phyloP scores from a whole-genome alignment of 2,329 filamentous ascomycete species.

The Anisogramma anomala region DNA sequence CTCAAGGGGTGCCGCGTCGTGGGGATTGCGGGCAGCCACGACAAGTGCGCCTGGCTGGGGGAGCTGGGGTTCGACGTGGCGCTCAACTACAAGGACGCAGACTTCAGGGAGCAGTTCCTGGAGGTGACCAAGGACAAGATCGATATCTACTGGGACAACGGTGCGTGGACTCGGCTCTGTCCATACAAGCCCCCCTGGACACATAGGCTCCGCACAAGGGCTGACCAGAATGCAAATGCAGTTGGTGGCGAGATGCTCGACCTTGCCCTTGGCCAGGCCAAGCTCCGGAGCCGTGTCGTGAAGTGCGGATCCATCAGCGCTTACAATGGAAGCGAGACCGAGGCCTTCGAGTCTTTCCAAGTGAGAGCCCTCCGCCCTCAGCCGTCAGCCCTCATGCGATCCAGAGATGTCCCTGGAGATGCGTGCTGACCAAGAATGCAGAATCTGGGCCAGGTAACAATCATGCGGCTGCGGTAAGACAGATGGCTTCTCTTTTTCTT shows the following conservation, averaged over 20 bases:
- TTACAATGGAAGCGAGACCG: slow-evolving; percentile 4
- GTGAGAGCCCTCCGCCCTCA: background rate
- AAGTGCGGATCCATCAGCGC: slow-evolving; percentile 47
- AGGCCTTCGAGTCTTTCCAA: slow-evolving; percentile 2
- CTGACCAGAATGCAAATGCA: slow-evolving; percentile 10
- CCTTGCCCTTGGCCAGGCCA: slow-evolving; percentile 51
- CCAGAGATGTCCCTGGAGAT: slow-evolving; percentile 16
- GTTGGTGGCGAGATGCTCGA: slow-evolving; percentile 63
- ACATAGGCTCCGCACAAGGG: background rate
- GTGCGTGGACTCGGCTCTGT: too few relatives aligned
- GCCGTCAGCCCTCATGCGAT: too few relatives aligned
- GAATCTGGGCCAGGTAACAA: slow-evolving; percentile 9
- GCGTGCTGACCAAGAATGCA: slow-evolving; percentile 21
- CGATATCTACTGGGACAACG: slow-evolving; percentile 63
- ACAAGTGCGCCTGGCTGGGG: slow-evolving; percentile 51
- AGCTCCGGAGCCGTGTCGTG: slow-evolving; percentile 51
- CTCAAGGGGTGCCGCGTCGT: slow-evolving; percentile 44
- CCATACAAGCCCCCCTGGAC: too few relatives aligned
- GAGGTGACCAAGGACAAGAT: slow-evolving; percentile 43
- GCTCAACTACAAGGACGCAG: slow-evolving; percentile 56
- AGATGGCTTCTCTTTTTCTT: slow-evolving; percentile 40
- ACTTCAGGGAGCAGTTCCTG: slow-evolving; percentile 49
- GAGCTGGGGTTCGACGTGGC: slow-evolving; percentile 55
- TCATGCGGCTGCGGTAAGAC: slow-evolving; percentile 9
- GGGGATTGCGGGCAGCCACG: slow-evolving; percentile 43